Base-by-base conservation (phyloP, 2,329 filamentous ascomycete species). In the Fusarium longipes region DNA sequence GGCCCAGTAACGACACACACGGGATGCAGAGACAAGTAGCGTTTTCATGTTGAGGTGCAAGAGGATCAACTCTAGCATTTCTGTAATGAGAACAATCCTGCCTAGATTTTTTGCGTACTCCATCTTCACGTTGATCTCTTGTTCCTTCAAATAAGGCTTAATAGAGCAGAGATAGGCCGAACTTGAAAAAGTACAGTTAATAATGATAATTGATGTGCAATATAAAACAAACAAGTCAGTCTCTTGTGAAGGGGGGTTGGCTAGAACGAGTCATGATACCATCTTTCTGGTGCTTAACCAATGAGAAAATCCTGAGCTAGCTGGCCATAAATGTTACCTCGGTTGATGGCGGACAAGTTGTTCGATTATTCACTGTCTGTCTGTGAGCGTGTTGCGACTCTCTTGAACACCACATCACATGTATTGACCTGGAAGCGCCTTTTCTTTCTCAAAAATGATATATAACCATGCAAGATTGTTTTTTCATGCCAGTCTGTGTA, bases 51-150 rank as follows among this genome's bases (percentile, higher is more conserved):
- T 73, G 8, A 74, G 54, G 10, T 69, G 62, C 15, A 68, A 33
- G 20, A 76, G 50, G 29, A 76, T 72, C 30, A 65, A 63, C 42
- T 76, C 75, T 25, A 75, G 56, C 6, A 76, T 53, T 58, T 76
- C 74, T 8, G 71, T 65, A n/a, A 51, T 12, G 11, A 18, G 27
- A 29, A 57, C 29, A 20, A 57, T 63, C 3, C n/a, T 48, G 6
- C 43, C 17, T 45, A 40, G 30, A 14, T 7, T 25, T 9, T 33
- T 35, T 58, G 44, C 10, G 20, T 24, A 8, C 24, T 45, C 33
- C 44, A 61, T 61, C 14, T n/a, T 32, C 14, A 8, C 17, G 6
- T 38, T n/a, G 20, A 33, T 5, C 8, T 49, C 18, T 49, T 20
- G 10, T 6, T n/a, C 22, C 14, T 14, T 14, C 6, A 2, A 36